These are phyloP conservation scores for Fusarium camptoceras DNA, from an alignment of 2,329 filamentous ascomycete species.

Conservation along the genomic window DNA sequence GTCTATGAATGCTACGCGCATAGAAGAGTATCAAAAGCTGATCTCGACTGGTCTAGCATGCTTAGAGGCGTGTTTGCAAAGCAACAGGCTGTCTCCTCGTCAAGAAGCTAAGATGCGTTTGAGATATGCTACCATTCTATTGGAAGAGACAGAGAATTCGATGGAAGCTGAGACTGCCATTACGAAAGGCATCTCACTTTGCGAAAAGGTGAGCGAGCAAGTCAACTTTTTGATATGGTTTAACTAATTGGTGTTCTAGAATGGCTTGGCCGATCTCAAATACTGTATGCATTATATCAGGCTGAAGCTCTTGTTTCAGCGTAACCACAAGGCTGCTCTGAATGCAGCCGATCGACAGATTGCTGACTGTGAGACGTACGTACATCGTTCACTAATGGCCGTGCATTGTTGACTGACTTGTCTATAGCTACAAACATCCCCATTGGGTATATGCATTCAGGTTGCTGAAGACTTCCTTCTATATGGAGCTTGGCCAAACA, in stretches of 20 bases:
- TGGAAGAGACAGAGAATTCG: conserved; percentile 81
- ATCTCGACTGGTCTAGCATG: conserved; percentile 79
- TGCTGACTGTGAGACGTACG: conserved; percentile 73
- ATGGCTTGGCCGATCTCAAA: conserved; percentile 70
- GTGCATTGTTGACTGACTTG: conserved; percentile 22
- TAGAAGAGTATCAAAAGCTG: conserved; percentile 77
- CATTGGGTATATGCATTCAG: conserved; percentile 84
- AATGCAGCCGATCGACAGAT: conserved; percentile 78
- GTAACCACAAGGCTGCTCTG: conserved; percentile 77
- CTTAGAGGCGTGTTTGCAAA: conserved; percentile 75
- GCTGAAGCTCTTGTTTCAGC: conserved; percentile 75
- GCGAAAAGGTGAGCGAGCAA: conserved; percentile 67
- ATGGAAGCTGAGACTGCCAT: conserved; percentile 79
- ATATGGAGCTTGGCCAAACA: conserved; percentile 69
- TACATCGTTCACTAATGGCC: conserved; percentile 7
- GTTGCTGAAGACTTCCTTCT: conserved; percentile 77
- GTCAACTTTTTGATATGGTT: not conserved
- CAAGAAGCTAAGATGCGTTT: conserved; percentile 76
- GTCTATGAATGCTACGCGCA: conserved; percentile 53
- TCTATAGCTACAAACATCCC: conserved; percentile 69
- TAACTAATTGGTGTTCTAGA: conserved; percentile 50
- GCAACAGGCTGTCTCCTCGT: conserved; percentile 69
- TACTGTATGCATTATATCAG: conserved; percentile 82
- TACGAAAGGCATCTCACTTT: conserved; percentile 76
- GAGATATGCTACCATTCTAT: conserved; percentile 76